A percentile compares a stretch with the other conserved stretches of the same genome.
These are phyloP conservation scores for Anthoceros angustus DNA, from an alignment of 225 moss, liverwort and hornwort genomes.

Conservation along the genomic window DNA sequence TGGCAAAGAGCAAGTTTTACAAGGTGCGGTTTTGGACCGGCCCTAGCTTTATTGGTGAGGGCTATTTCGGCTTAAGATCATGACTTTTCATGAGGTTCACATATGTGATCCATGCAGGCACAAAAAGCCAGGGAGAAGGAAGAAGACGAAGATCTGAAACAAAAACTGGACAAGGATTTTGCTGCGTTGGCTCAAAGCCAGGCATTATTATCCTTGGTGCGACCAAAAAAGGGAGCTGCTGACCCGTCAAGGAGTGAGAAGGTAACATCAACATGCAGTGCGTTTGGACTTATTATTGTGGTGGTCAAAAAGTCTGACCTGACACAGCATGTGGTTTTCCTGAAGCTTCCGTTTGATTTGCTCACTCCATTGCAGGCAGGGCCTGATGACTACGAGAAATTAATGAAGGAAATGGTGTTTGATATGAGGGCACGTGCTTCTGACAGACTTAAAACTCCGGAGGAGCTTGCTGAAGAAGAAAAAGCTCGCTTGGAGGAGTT, in stretches of 20 bases:
- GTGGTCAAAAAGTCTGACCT: too few species aligned
- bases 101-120: conserved; percentile 27
- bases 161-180: conserved; percentile 78
- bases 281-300: too few species aligned
- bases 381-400: conserved; percentile 83
- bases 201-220: conserved; percentile 52
- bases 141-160: conserved; percentile 72
- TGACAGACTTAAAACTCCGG: conserved; percentile 70
- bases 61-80: too few species aligned
- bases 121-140: conserved; percentile 87
- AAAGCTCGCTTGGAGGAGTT: conserved; percentile 71
- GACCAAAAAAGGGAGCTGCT: conserved; percentile 42
- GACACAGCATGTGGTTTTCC: too few species aligned
- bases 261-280: too few species aligned
- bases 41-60: too few species aligned
- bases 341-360: neutral
- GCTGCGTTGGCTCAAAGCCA: conserved; percentile 54
- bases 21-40: conserved; percentile 35
- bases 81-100: too few species aligned
- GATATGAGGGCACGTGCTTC: conserved; percentile 77
- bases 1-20: conserved; percentile 85
- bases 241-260: too few species aligned
- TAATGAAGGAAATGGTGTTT: conserved; percentile 88
- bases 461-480: conserved; percentile 68
- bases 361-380: conserved; percentile 54